Conservation (phyloP, 805 yeast genomes). For the Vanderwaltozyma yarrowii region DNA sequence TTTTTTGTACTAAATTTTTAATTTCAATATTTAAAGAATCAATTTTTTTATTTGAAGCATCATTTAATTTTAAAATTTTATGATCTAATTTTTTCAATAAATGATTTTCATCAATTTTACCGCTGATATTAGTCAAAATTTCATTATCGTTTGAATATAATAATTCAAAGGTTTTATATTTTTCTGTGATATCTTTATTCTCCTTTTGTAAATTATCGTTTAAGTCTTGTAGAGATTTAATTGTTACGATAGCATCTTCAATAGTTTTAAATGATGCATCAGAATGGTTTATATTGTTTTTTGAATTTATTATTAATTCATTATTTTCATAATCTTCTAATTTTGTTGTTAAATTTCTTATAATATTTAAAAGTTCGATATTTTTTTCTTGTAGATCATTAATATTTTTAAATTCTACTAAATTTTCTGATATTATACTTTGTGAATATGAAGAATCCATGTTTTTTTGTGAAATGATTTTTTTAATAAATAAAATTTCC, state of each 20-base stretch:
- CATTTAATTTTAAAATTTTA: constrained; percentile 9
- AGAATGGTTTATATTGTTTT: constrained; percentile 26
- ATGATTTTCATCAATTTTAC: not conserved
- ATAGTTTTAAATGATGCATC: constrained; percentile 29
- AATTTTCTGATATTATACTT: constrained; percentile 53
- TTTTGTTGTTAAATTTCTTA: constrained; percentile 49
- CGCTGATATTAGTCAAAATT: not conserved
- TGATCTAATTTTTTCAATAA: constrained; percentile 12
- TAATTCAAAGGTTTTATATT: constrained; percentile 1
- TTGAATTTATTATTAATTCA: not conserved
- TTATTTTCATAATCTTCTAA: constrained; percentile 50
- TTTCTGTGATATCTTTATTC: not conserved
- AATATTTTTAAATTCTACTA: constrained; percentile 58
- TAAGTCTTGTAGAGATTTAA: constrained; percentile 19
- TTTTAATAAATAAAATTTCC: constrained; percentile 52
- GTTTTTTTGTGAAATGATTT: constrained; percentile 28
- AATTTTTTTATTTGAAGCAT: constrained; percentile 35
- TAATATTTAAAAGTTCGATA: constrained; percentile 52
- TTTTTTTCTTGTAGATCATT: constrained; percentile 65
- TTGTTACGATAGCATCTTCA: constrained; percentile 60
- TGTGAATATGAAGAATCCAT: constrained; percentile 36
- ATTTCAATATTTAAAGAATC: constrained; percentile 41
- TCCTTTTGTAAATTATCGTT: not conserved
- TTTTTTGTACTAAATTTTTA: constrained; percentile 30
- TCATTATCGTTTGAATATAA: not conserved